Evolutionary conservation across 352 stramenopile genomes (phyloP).

Genomic region (Phytophthora melonis): DNA sequence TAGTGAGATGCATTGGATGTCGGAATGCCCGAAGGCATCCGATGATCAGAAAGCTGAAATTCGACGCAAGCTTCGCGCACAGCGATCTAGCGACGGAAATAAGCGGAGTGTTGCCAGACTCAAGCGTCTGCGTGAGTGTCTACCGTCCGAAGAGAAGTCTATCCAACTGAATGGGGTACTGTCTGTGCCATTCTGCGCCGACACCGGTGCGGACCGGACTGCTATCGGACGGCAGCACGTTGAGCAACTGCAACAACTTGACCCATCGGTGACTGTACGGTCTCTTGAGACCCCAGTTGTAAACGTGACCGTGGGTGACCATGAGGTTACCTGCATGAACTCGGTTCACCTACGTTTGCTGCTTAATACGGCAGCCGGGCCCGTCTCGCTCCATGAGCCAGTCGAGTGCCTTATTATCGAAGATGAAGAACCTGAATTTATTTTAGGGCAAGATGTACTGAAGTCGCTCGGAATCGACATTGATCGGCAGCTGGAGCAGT

Average conservation of each 20-base stretch:
- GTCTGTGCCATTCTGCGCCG: neutral
- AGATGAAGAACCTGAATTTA: slow-evolving; percentile 6
- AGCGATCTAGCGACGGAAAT: neutral
- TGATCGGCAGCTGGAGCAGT: slow-evolving; percentile 5
- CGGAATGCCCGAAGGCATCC: too few relatives aligned
- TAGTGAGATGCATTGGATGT: too few relatives aligned
- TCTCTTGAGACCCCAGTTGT: neutral
- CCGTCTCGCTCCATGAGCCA: neutral
- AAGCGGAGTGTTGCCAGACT: neutral
- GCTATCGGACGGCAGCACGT: neutral
- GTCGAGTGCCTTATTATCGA: neutral
- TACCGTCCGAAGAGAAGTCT: neutral
- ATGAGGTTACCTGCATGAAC: neutral
- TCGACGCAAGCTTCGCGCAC: neutral
- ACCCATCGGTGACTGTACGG: neutral
- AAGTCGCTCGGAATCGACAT: slow-evolving; percentile 11
- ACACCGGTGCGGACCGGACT: slow-evolving; percentile 1
- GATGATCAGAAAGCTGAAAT: neutral
- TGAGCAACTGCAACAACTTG: neutral
- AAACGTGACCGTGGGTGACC: neutral
- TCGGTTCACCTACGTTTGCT: neutral
- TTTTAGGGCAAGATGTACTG: slow-evolving; percentile 8
- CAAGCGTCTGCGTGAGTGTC: neutral
- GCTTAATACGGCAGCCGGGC: neutral
- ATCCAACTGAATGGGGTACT: neutral